Evolutionary conservation across 2,329 filamentous ascomycete genomes (phyloP).

Genomic region (Botryosphaeria dothidea): DNA sequence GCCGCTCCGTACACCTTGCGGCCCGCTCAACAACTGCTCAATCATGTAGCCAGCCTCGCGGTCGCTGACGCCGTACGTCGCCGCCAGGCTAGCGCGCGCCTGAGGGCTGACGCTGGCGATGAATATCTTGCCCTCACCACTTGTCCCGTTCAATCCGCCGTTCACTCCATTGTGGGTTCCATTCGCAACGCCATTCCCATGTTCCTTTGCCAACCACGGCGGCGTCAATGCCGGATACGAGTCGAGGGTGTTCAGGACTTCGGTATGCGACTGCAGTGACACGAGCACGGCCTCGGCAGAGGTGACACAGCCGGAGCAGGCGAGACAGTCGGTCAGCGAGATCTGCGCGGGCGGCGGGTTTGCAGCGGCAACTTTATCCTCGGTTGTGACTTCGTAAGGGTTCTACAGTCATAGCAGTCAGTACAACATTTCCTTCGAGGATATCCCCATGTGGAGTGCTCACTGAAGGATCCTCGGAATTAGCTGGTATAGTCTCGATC

Average conservation of each 20-base stretch:
- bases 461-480: slow-evolving; percentile 50
- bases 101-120: slow-evolving; percentile 93
- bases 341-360: slow-evolving; percentile 79
- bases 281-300: slow-evolving; percentile 97
- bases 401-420: slow-evolving; percentile 41
- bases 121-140: slow-evolving; percentile 69
- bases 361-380: slow-evolving; percentile 66
- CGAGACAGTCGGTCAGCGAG: slow-evolving; percentile 93
- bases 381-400: slow-evolving; percentile 85
- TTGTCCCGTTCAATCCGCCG: slow-evolving; percentile 20
- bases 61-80: slow-evolving; percentile 75
- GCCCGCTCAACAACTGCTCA: slow-evolving; percentile 72
- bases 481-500: slow-evolving; percentile 81
- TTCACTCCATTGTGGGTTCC: slow-evolving; percentile 25
- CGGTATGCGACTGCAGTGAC: slow-evolving; percentile 87
- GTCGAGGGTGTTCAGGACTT: slow-evolving; percentile 83
- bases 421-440: background rate
- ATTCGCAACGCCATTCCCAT: slow-evolving; percentile 23
- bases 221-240: slow-evolving; percentile 49
- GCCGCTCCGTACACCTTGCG: slow-evolving; percentile 66
- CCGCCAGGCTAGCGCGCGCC: slow-evolving; percentile 83
- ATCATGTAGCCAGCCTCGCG: slow-evolving; percentile 79
- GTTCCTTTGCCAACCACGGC: slow-evolving; percentile 32
- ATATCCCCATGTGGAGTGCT: slow-evolving; percentile 18
- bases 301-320: slow-evolving; percentile 96